These are phyloP conservation scores for Alternaria infectoria DNA, from an alignment of 2,329 filamentous ascomycete genomes.

Conservation along the genomic window DNA sequence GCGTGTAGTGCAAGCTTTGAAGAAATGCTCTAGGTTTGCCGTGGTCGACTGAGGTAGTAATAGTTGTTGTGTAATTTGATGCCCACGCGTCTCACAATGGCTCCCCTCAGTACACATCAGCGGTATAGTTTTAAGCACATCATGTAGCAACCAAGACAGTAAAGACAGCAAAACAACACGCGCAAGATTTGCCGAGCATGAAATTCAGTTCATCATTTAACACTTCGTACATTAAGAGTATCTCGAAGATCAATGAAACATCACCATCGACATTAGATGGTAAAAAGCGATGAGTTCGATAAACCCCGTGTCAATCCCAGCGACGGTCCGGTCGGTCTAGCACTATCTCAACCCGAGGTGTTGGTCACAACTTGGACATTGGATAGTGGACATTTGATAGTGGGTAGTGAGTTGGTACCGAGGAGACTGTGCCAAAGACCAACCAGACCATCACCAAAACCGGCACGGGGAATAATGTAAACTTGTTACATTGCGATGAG, in stretches of 20 bases:
- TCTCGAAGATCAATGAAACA: not conserved
- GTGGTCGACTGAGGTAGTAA: too few relatives aligned
- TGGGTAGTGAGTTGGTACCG: too few relatives aligned
- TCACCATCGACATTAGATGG: not conserved
- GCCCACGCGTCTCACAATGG: not conserved
- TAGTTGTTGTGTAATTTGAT: not conserved
- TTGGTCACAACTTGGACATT: too few relatives aligned
- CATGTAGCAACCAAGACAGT: too few relatives aligned
- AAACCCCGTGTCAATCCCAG: too few relatives aligned
- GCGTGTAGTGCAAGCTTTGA: not conserved
- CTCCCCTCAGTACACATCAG: not conserved
- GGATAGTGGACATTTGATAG: too few relatives aligned
- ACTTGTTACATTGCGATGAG: not conserved
- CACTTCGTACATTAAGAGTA: not conserved
- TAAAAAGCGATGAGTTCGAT: not conserved
- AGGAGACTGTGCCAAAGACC: not conserved
- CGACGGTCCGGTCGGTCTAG: not conserved
- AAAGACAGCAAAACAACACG: not conserved
- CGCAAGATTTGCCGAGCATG: not conserved
- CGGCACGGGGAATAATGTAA: too few relatives aligned
- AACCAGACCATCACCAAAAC: not conserved
- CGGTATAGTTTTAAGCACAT: not conserved
- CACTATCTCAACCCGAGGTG: not conserved
- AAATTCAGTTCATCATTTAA: not conserved
- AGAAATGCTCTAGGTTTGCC: too few relatives aligned